phyloP scores from a whole-genome alignment of 2,329 filamentous ascomycete genomes.

The Fusarium sp. region DNA sequence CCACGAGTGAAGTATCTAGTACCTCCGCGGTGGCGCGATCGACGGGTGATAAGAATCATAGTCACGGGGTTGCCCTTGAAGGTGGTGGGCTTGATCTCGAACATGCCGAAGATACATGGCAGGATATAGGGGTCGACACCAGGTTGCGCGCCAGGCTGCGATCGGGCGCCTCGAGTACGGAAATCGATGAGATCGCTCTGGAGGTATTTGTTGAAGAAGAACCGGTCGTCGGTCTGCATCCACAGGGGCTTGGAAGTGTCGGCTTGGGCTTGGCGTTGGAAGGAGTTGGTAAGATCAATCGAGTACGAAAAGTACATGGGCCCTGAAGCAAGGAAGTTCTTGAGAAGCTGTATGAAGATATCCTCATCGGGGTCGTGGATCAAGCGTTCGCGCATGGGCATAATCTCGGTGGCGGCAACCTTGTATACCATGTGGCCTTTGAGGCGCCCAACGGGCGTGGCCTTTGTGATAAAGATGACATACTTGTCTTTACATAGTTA shows the following conservation, averaged over 20 bases:
- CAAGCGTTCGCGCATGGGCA: conserved; percentile 91
- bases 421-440: conserved; percentile 98
- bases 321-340: conserved; percentile 81
- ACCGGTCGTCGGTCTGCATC: conserved; percentile 93
- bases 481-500: conserved; percentile 77
- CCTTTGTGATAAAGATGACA: conserved; percentile 95
- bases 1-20: conserved; percentile 96
- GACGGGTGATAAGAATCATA: conserved; percentile 86
- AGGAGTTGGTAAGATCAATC: conserved; percentile 94
- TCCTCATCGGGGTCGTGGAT: conserved; percentile 95
- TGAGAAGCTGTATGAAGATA: conserved; percentile 84
- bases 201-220: conserved; percentile 98
- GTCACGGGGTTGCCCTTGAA: conserved; percentile 89
- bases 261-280: conserved; percentile 88
- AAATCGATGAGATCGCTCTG: conserved; percentile 93
- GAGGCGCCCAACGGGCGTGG: conserved; percentile 87
- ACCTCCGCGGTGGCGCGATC: conserved; percentile 87
- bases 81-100: conserved; percentile 87
- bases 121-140: conserved; percentile 91
- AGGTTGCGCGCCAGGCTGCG: conserved; percentile 75
- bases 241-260: conserved; percentile 81
- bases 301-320: conserved; percentile 99
- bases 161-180: conserved; percentile 70
- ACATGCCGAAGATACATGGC: conserved; percentile 95
- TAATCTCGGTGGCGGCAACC: conserved; percentile 88